Evolutionary conservation across 2,329 filamentous ascomycete genomes (phyloP).

Genomic region (Colletotrichum sp.): DNA sequence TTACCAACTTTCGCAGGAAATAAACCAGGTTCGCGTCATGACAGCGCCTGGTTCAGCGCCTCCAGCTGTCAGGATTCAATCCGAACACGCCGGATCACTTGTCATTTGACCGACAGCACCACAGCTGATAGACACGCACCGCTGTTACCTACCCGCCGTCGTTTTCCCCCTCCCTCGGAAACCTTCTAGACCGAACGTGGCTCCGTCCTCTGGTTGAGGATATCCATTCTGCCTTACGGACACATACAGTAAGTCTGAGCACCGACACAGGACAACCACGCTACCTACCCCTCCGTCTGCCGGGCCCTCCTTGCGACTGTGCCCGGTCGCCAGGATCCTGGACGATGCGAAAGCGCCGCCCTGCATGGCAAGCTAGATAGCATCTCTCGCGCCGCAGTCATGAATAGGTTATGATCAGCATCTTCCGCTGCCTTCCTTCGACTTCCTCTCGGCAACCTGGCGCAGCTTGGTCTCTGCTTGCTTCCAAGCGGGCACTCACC

Average conservation of each 20-base stretch:
- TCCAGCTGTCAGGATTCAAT: not conserved
- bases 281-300: not conserved
- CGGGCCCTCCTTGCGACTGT: not conserved
- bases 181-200: not conserved
- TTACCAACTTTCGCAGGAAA: constrained; percentile 11
- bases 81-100: not conserved
- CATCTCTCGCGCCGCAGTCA: not conserved
- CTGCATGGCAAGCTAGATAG: not conserved
- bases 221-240: not conserved
- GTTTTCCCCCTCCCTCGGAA: not conserved
- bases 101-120: not conserved
- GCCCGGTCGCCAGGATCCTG: not conserved
- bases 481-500: not conserved
- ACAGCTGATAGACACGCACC: not conserved
- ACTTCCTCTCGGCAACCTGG: not conserved
- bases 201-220: not conserved
- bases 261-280: not conserved
- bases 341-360: not conserved
- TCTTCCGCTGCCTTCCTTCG: not conserved
- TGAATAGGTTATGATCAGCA: constrained; percentile 1
- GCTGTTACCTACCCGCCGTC: not conserved
- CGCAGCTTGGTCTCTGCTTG: not conserved
- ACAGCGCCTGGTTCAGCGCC: not conserved
- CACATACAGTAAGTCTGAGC: not conserved
- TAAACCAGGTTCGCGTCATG: constrained; percentile 5